phyloP scores from a whole-genome alignment of 805 yeast genomes.

The Starmerella potacharoeniae region DNA sequence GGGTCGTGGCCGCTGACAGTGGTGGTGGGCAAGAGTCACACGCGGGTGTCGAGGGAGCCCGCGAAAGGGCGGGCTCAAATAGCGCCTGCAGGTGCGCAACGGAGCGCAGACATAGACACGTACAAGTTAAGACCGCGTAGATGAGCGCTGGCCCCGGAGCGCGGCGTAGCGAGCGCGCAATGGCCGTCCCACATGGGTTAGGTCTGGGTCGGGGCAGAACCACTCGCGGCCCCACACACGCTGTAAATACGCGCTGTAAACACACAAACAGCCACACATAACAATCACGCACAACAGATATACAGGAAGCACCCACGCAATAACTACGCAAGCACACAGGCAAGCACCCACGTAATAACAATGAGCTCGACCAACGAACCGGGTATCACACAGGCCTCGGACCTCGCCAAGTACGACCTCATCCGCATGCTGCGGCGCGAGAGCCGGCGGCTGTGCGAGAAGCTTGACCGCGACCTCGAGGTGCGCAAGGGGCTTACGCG shows the following conservation, averaged over 20 bases:
- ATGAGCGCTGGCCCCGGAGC: too few species aligned
- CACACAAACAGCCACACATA: background rate
- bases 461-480: constrained; percentile 6
- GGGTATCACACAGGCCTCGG: background rate
- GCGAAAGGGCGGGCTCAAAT: too few species aligned
- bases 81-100: too few species aligned
- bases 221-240: background rate
- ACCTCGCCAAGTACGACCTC: constrained; percentile 3
- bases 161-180: too few species aligned
- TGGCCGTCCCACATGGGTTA: background rate
- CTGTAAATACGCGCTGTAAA: background rate
- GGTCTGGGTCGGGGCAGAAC: background rate
- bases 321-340: too few species aligned
- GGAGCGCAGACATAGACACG: too few species aligned
- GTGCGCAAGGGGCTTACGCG: constrained; percentile 8
- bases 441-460: background rate
- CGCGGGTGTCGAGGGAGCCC: too few species aligned
- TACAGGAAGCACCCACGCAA: too few species aligned
- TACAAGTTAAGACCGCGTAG: too few species aligned
- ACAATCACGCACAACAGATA: too few species aligned
- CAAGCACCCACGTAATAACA: too few species aligned
- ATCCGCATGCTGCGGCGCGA: constrained; percentile 3
- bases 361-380: too few species aligned
- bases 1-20: background rate
- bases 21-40: background rate